Conservation (phyloP, 2,329 filamentous ascomycete species). For the Botrytis fragariae region DNA sequence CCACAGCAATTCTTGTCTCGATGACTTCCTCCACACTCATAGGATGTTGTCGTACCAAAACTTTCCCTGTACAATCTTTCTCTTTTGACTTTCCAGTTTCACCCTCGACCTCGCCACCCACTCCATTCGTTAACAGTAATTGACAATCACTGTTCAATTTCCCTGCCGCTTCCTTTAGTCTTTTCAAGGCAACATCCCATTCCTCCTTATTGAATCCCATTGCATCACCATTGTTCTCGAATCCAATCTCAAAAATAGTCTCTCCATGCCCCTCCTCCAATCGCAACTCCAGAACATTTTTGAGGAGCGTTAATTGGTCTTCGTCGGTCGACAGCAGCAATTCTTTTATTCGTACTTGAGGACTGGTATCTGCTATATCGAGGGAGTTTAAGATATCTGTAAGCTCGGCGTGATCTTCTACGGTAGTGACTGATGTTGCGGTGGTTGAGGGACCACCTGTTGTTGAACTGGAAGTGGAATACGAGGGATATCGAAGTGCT, state of each 20-base stretch:
- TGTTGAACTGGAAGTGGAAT: slow-evolving; percentile 22
- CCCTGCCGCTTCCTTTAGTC: slow-evolving; percentile 64
- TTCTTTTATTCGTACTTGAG: slow-evolving; percentile 68
- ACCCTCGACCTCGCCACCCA: slow-evolving; percentile 69
- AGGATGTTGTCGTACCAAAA: slow-evolving; percentile 76
- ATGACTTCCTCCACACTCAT: slow-evolving; percentile 80
- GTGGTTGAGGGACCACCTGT: slow-evolving; percentile 21
- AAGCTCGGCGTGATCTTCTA: slow-evolving; percentile 79
- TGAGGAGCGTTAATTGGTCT: slow-evolving; percentile 60
- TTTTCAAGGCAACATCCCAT: slow-evolving; percentile 69
- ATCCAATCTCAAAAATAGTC: slow-evolving; percentile 85
- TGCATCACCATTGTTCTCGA: slow-evolving; percentile 83
- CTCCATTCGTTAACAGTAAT: slow-evolving; percentile 84
- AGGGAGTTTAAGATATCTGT: slow-evolving; percentile 74
- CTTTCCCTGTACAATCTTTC: slow-evolving; percentile 70
- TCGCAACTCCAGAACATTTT: slow-evolving; percentile 63
- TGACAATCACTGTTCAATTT: slow-evolving; percentile 70
- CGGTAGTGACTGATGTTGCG: slow-evolving; percentile 26
- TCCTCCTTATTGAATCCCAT: slow-evolving; percentile 74
- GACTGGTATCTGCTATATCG: slow-evolving; percentile 67
- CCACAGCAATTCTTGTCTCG: slow-evolving; percentile 93
- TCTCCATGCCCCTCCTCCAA: slow-evolving; percentile 85
- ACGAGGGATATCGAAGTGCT: slow-evolving; percentile 59
- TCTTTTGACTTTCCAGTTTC: slow-evolving; percentile 21
- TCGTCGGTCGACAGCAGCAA: slow-evolving; percentile 66